phyloP scores from a whole-genome alignment of 345 rosid species.

The Syzygium oleosum region DNA sequence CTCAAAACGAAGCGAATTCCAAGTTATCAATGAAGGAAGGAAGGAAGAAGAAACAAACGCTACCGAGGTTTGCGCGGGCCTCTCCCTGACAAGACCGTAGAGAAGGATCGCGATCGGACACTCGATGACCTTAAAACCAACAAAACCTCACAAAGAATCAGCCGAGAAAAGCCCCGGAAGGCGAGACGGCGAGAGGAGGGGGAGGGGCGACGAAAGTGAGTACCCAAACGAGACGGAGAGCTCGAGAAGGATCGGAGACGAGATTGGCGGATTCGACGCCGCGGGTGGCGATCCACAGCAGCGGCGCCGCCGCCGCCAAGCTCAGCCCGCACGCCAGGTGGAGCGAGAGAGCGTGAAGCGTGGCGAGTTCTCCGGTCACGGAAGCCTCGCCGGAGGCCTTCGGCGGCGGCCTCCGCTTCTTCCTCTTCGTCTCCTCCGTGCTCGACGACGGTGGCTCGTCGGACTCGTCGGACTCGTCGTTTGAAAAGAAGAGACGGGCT shows the following conservation, averaged over 20 bases:
- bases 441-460: neutral
- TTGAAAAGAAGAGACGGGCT: neutral
- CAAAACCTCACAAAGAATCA: neutral
- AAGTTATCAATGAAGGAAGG: neutral
- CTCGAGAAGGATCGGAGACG: conserved; percentile 46
- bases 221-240: conserved; percentile 63
- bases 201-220: neutral
- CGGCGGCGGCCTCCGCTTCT: neutral
- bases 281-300: conserved; percentile 38
- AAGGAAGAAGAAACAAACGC: neutral
- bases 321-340: conserved; percentile 37
- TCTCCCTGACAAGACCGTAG: conserved; percentile 43
- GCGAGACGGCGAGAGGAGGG: neutral
- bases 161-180: neutral
- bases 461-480: neutral
- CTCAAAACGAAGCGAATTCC: neutral
- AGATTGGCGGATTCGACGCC: conserved; percentile 38
- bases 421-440: conserved; percentile 3
- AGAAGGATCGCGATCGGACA: conserved; percentile 38
- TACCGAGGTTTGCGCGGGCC: conserved; percentile 59
- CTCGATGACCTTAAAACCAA: conserved; percentile 30
- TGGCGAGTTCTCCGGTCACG: conserved; percentile 5
- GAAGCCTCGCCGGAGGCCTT: neutral
- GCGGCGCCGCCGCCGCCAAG: conserved; percentile 34
- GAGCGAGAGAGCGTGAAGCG: conserved; percentile 8